A percentile compares a stretch with the other conserved stretches of the same genome.
Evolutionary conservation across 805 yeast species (phyloP).

Genomic region (Teunomyces tritomae): DNA sequence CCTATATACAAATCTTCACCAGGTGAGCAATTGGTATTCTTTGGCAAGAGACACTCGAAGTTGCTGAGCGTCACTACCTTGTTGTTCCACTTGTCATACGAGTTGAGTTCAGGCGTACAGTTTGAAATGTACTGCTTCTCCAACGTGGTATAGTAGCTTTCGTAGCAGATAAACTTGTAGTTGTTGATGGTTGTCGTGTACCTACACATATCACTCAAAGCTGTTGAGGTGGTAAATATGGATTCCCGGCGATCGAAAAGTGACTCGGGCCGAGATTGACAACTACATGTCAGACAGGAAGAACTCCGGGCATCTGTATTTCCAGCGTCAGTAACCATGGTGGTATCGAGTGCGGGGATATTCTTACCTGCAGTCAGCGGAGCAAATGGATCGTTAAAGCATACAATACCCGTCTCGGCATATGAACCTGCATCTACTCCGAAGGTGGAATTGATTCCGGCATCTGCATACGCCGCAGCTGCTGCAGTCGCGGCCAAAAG

Average conservation of each 20-base stretch:
- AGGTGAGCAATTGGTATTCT: background rate
- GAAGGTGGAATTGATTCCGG: background rate
- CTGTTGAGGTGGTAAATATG: background rate
- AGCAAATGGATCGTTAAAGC: background rate
- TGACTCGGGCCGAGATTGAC: background rate
- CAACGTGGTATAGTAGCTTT: slow-evolving; percentile 15
- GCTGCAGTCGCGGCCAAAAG: slow-evolving; percentile 19
- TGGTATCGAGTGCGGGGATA: background rate
- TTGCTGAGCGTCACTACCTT: slow-evolving; percentile 10
- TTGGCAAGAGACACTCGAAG: slow-evolving; percentile 5
- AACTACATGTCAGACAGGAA: background rate
- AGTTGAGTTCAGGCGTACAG: slow-evolving; percentile 37
- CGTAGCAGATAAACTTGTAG: slow-evolving; percentile 13
- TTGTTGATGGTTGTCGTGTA: slow-evolving; percentile 8
- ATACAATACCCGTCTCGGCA: background rate
- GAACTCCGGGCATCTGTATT: background rate
- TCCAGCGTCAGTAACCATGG: too few species aligned
- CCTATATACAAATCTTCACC: slow-evolving; percentile 8
- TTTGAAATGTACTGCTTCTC: slow-evolving; percentile 38
- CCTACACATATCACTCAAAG: background rate
- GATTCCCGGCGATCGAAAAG: background rate
- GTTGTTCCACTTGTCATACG: slow-evolving; percentile 37
- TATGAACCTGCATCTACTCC: background rate
- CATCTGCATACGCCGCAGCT: slow-evolving; percentile 13
- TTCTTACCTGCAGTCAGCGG: background rate